Evolutionary conservation across 306 rosid species (phyloP), one percentile per base, ranked within the genome.

Genomic region (Medicago lupulina): DNA sequence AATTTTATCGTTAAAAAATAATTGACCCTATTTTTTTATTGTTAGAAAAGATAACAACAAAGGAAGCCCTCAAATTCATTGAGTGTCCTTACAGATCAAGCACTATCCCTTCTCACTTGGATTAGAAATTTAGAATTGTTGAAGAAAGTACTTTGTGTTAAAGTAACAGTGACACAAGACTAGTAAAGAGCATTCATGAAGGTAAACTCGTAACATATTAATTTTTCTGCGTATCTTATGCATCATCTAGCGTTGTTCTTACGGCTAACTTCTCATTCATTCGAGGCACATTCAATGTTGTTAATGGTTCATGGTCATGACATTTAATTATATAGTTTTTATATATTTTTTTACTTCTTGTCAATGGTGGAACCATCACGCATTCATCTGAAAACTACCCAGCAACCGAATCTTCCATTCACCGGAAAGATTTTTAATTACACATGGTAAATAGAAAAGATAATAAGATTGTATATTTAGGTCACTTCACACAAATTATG

Each of bases 101-200:
- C 44, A 43, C 47, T 43, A 10, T 19, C 16, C 38, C 28, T 2
- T 6, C 19, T 47, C 67, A 57, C 31, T 81, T 76, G 53, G 53
- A 55, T 76, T 71, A 7, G 8, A 69, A 69, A 36, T 47, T 67
- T 74, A 49, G 81, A 36, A 67, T 72, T 38, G n/a, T 66, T 17
- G 73, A 10, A 8, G 73, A 50, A 14, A 36, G 49, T 60, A 31
- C 77, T 82, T 78, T 53, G 28, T 73, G 71, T 46, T 50, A 18
- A 83, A 79, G 81, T 74, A 71, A 79, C 75, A 79, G 85, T 74
- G 88, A 81, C 63, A 68, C 43, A 9, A 69, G 65, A 74, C 79
- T 39, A 0, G 67, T 51, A 64, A 78, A 64, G 83, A 79, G 67
- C 72, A 46, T 19, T 2, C 34, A 3, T 64, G 62, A 70, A 78